Conservation (phyloP, 192 early-diverging fungal species). For the Fimicolochytrium jonesii region DNA sequence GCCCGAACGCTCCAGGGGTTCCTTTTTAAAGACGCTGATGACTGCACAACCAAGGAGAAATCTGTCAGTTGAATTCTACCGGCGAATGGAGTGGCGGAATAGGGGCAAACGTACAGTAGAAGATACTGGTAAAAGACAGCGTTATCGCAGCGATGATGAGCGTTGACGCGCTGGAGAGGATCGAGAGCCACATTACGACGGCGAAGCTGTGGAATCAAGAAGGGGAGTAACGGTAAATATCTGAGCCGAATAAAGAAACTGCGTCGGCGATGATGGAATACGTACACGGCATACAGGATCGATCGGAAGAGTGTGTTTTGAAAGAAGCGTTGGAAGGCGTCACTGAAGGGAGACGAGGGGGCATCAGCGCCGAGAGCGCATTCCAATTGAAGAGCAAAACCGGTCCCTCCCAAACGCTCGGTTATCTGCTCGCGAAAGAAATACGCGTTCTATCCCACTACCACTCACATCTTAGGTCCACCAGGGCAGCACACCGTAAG, state of each 20-base stretch:
- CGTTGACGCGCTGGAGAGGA: conserved; percentile 23
- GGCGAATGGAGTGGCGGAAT: too few relatives aligned
- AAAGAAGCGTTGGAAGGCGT: conserved; percentile 28
- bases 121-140: conserved; percentile 22
- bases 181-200: conserved; percentile 38
- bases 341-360: conserved; percentile 8
- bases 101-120: conserved; percentile 40
- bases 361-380: too few relatives aligned
- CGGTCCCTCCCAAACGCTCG: too few relatives aligned
- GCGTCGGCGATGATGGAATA: too few relatives aligned
- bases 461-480: conserved; percentile 26
- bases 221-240: neutral
- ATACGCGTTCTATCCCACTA: too few relatives aligned
- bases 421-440: too few relatives aligned
- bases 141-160: conserved; percentile 34
- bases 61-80: too few relatives aligned
- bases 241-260: too few relatives aligned
- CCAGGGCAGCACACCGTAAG: conserved; percentile 30
- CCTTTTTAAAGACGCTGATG: conserved; percentile 24
- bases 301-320: conserved; percentile 36
- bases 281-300: conserved; percentile 34
- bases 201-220: conserved; percentile 20
- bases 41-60: too few relatives aligned
- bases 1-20: conserved; percentile 18
- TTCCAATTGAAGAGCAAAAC: too few relatives aligned